Percentiles rank a stretch among this genome's conserved stretches.
phyloP scores from a whole-genome alignment of 305 asterid species.

The Fraxinus sp. region DNA sequence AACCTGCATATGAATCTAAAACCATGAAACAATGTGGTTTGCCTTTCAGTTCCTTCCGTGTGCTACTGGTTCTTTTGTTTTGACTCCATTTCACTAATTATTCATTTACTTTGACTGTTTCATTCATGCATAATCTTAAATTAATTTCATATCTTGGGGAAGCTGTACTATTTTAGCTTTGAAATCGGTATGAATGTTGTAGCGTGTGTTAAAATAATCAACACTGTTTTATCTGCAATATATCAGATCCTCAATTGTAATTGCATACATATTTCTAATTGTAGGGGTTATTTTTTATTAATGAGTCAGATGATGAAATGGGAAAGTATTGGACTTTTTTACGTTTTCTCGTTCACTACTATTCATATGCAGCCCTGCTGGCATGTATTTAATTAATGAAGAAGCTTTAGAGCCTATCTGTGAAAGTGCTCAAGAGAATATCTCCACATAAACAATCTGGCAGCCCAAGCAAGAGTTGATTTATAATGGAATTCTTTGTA shows the following conservation, averaged over 20 bases:
- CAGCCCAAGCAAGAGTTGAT: not conserved
- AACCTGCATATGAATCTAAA: not conserved
- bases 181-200: not conserved
- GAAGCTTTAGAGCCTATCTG: not conserved
- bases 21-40: not conserved
- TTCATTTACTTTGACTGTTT: not conserved
- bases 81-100: not conserved
- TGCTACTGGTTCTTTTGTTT: not conserved
- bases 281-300: not conserved
- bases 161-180: conserved; percentile 19
- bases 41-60: not conserved
- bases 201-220: not conserved
- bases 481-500: not conserved
- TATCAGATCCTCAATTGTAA: not conserved
- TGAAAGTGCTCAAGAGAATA: not conserved
- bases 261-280: not conserved
- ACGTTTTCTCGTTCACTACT: not conserved
- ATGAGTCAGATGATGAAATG: not conserved
- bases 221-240: not conserved
- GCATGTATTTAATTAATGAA: not conserved
- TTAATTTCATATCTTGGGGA: not conserved
- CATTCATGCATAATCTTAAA: not conserved
- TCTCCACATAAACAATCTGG: conserved; percentile 1
- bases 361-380: not conserved
- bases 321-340: not conserved